Percentiles rank a stretch among this genome's conserved stretches.
phyloP scores from a whole-genome alignment of 1,139 yeast species.

The Saccharomyces hybrid region DNA sequence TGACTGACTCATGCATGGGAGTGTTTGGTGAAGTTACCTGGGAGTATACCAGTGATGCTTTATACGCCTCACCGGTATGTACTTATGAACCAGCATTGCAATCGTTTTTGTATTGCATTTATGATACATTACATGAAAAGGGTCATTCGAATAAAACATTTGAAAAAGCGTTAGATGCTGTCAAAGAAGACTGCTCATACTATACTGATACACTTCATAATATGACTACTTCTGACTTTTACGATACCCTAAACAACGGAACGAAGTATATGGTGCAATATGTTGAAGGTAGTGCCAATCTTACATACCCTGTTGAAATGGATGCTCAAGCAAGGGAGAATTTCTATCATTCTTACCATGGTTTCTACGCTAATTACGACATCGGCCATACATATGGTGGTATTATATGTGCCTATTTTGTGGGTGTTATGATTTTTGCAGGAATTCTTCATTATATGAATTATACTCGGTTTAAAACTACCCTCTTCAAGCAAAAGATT shows the following conservation, averaged over 20 bases:
- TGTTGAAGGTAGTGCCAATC: neutral
- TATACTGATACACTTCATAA: conserved; percentile 5
- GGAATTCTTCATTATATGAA: conserved; percentile 10
- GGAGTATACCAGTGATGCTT: neutral
- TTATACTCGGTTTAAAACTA: conserved; percentile 10
- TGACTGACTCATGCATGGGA: neutral
- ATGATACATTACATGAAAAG: conserved; percentile 12
- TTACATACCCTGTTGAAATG: conserved; percentile 13
- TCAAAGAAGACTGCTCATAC: conserved; percentile 10
- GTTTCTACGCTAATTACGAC: conserved; percentile 16
- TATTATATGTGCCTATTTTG: conserved; percentile 12
- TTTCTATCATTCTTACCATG: conserved; percentile 15
- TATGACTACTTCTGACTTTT: conserved; percentile 9
- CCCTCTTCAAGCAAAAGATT: conserved; percentile 8
- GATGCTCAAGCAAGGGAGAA: conserved; percentile 7
- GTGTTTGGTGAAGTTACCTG: neutral
- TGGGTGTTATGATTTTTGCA: conserved; percentile 8
- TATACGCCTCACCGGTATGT: conserved; percentile 9
- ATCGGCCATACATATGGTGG: conserved; percentile 12
- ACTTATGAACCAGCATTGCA: conserved; percentile 20
- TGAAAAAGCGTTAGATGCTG: conserved; percentile 11
- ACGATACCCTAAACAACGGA: conserved; percentile 14
- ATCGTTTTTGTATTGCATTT: conserved; percentile 17
- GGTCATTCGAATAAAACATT: conserved; percentile 6
- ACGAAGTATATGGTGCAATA: conserved; percentile 6